Evolutionary conservation across 2,329 filamentous ascomycete species (phyloP).

Genomic region (Chlorencoelia australis): DNA sequence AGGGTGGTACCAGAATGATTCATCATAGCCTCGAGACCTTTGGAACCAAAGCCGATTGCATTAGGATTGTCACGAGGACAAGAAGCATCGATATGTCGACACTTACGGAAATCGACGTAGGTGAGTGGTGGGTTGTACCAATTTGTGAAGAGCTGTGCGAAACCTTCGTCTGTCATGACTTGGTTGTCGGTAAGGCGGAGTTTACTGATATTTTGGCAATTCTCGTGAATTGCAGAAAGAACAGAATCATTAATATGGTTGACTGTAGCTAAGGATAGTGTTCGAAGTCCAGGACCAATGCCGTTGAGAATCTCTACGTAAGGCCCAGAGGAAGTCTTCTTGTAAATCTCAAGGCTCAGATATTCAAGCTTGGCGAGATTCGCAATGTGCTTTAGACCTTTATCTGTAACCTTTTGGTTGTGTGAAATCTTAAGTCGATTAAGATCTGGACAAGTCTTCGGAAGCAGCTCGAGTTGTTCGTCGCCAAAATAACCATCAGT

Average conservation of each 20-base stretch:
- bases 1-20: conserved; percentile 63
- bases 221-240: conserved; percentile 58
- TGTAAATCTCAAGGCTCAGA: conserved; percentile 60
- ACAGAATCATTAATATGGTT: conserved; percentile 56
- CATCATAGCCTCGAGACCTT: conserved; percentile 76
- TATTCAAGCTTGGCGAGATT: conserved; percentile 57
- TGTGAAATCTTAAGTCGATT: conserved; percentile 69
- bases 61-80: conserved; percentile 56
- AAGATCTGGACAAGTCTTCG: conserved; percentile 55
- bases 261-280: conserved; percentile 67
- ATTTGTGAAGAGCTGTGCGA: conserved; percentile 58
- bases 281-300: conserved; percentile 58
- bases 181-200: conserved; percentile 74
- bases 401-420: conserved; percentile 62
- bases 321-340: conserved; percentile 41
- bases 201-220: conserved; percentile 61
- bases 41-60: conserved; percentile 61
- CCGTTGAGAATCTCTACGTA: conserved; percentile 51
- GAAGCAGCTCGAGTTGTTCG: conserved; percentile 52
- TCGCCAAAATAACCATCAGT: conserved; percentile 77
- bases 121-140: conserved; percentile 67
- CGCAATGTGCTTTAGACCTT: conserved; percentile 55
- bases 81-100: conserved; percentile 64
- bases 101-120: conserved; percentile 66
- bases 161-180: conserved; percentile 64